Conservation (phyloP, 768 basidiomycete species). For the Lactifluus hygrophoroides region DNA sequence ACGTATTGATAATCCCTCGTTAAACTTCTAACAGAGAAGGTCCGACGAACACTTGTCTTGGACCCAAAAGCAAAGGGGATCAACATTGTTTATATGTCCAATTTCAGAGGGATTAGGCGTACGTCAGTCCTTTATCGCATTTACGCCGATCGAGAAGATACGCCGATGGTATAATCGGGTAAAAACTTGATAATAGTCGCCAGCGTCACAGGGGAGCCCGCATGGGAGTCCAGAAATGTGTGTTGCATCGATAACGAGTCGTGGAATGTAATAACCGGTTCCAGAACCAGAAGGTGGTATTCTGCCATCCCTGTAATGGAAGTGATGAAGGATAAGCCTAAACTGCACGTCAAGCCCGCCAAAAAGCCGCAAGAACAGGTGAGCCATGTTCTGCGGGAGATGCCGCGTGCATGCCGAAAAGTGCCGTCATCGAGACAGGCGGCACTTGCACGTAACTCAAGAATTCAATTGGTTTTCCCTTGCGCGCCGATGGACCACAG, state of each 20-base stretch:
- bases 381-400: neutral
- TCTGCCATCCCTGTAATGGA: neutral
- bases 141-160: neutral
- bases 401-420: neutral
- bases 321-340: slow-evolving; percentile 12
- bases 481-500: neutral
- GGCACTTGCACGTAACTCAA: neutral
- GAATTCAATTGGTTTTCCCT: neutral
- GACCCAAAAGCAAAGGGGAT: neutral
- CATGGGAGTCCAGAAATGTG: neutral
- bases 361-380: neutral
- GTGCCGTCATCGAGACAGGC: neutral
- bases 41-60: neutral
- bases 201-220: neutral
- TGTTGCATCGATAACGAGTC: slow-evolving; percentile 9
- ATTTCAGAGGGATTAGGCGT: neutral
- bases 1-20: neutral
- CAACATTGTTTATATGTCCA: neutral
- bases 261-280: neutral
- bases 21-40: neutral
- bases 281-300: slow-evolving; percentile 2
- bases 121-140: neutral
- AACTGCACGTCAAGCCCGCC: slow-evolving; percentile 1
- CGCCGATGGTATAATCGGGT: neutral
- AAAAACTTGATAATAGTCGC: neutral